phyloP scores from a whole-genome alignment of 495 filamentous ascomycete genomes.

The Aspergillus sparsus region DNA sequence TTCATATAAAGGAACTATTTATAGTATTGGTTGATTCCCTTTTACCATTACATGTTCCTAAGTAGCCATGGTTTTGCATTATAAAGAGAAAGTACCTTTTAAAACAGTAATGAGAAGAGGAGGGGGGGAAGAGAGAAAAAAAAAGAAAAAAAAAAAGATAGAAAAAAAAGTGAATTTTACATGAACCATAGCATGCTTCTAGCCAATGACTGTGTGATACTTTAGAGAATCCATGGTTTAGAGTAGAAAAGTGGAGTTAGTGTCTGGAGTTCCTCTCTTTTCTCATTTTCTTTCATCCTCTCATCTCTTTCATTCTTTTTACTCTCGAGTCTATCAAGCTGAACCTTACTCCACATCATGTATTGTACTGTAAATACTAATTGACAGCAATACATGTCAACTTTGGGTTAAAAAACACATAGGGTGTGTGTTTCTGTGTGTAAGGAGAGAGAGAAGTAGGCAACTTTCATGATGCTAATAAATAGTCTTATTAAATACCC shows the following conservation, averaged over 20 bases:
- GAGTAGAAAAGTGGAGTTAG: conserved; percentile 17
- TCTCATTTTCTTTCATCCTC: conserved; percentile 1
- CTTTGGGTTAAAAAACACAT: not conserved
- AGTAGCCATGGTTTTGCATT: no score
- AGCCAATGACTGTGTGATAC: conserved; percentile 25
- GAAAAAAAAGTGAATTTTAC: not conserved
- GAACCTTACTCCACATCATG: conserved; percentile 11
- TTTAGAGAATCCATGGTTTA: conserved; percentile 28
- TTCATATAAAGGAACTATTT: not conserved
- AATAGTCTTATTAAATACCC: no score
- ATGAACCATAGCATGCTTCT: conserved; percentile 12
- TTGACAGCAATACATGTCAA: not conserved
- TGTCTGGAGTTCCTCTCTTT: conserved; percentile 5
- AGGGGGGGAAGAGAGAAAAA: not conserved
- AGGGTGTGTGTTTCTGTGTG: not conserved
- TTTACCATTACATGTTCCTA: no score
- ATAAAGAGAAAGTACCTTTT: no score
- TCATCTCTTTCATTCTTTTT: not conserved
- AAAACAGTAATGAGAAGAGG: not conserved
- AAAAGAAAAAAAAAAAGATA: not conserved
- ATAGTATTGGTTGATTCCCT: no score
- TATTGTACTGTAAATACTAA: conserved; percentile 16
- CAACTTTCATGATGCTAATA: not conserved
- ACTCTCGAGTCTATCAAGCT: conserved; percentile 10
- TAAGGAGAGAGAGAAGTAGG: not conserved